phyloP scores from a whole-genome alignment of 306 rosid genomes.

The Cucumis cinereus region DNA sequence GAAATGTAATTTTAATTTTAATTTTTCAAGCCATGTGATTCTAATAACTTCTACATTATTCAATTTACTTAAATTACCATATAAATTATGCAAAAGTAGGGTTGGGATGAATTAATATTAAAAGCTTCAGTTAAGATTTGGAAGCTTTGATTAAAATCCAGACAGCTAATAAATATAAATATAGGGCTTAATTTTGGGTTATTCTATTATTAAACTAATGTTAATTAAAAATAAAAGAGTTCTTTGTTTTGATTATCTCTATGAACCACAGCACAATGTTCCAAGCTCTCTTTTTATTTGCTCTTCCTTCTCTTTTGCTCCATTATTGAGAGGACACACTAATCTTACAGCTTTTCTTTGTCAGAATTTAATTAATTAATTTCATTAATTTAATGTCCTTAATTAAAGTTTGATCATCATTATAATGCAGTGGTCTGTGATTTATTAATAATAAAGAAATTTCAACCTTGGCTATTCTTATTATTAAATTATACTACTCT shows the following conservation, averaged over 20 bases:
- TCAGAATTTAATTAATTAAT: neutral
- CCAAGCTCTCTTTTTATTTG: slow-evolving; percentile 24
- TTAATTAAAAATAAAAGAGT: slow-evolving; percentile 8
- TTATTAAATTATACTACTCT: neutral
- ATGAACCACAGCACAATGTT: slow-evolving; percentile 39
- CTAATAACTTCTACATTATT: neutral
- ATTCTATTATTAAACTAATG: slow-evolving; percentile 21
- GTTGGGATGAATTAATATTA: slow-evolving; percentile 9
- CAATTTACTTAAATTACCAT: neutral
- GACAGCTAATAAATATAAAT: slow-evolving; percentile 70
- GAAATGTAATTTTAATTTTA: slow-evolving; percentile 40
- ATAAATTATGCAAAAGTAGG: neutral
- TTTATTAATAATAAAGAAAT: neutral
- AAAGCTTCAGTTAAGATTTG: slow-evolving; percentile 67
- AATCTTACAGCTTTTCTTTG: slow-evolving; percentile 36
- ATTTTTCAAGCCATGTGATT: slow-evolving; percentile 61
- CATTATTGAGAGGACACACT: slow-evolving; percentile 35
- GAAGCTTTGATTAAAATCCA: slow-evolving; percentile 45
- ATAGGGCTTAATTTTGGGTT: slow-evolving; percentile 35
- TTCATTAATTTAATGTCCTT: slow-evolving; percentile 3
- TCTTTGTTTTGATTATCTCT: slow-evolving; percentile 21
- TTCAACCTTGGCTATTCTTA: too few species aligned
- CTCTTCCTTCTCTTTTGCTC: slow-evolving; percentile 34
- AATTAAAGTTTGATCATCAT: slow-evolving; percentile 7
- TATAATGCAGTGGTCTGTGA: neutral